phyloP scores from a whole-genome alignment of 2,329 filamentous ascomycete genomes.

The Westerdykella sp. region DNA sequence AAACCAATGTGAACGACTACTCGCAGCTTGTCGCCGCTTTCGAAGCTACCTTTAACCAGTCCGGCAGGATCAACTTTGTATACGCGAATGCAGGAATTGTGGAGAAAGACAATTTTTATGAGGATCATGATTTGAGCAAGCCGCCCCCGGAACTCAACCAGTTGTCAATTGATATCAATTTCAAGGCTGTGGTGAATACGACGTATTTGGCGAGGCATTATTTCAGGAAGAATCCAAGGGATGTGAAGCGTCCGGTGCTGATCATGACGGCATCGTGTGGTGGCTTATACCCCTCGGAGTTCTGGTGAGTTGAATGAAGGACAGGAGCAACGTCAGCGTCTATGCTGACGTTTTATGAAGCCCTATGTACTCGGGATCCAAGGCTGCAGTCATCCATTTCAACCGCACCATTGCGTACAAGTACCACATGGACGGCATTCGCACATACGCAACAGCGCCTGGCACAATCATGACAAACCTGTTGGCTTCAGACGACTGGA shows the following conservation, averaged over 20 bases:
- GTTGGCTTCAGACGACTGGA: slow-evolving; percentile 28
- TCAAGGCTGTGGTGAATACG: slow-evolving; percentile 36
- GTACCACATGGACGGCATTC: slow-evolving; percentile 32
- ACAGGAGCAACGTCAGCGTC: neutral
- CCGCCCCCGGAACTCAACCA: slow-evolving; percentile 27
- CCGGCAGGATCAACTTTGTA: slow-evolving; percentile 42
- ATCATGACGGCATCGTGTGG: slow-evolving; percentile 37
- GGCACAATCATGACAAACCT: slow-evolving; percentile 36
- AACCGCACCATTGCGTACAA: slow-evolving; percentile 34
- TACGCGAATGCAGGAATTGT: slow-evolving; percentile 47
- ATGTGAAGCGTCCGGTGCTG: slow-evolving; percentile 15
- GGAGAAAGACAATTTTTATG: slow-evolving; percentile 40
- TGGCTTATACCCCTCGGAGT: slow-evolving; percentile 34
- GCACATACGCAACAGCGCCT: slow-evolving; percentile 38
- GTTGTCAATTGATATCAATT: slow-evolving; percentile 34
- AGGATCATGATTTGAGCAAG: slow-evolving; percentile 22
- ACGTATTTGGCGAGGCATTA: slow-evolving; percentile 41
- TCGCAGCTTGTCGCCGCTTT: slow-evolving; percentile 31
- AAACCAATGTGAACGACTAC: slow-evolving; percentile 38
- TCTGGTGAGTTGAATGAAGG: slow-evolving; percentile 9
- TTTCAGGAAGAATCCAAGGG: slow-evolving; percentile 27
- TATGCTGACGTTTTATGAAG: slow-evolving; percentile 1
- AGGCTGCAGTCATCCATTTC: slow-evolving; percentile 38
- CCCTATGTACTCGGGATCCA: slow-evolving; percentile 24
- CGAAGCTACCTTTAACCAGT: slow-evolving; percentile 32